These are phyloP conservation scores for Leccinum solheimii DNA, from an alignment of 1,284 basidiomycete genomes.

Conservation along the genomic window DNA sequence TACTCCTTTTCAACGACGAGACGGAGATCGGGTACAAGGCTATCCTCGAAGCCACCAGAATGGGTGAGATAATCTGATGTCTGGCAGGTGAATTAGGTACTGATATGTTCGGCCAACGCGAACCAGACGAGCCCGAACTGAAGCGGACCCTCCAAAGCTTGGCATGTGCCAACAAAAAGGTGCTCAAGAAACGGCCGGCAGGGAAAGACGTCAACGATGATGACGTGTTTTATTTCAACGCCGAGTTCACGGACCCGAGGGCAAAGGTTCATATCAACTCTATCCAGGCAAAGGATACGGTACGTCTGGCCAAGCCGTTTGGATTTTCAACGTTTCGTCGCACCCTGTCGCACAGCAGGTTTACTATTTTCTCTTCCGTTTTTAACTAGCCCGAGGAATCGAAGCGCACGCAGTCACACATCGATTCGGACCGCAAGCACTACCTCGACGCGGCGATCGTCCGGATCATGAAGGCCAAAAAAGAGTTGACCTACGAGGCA, in stretches of 20 bases:
- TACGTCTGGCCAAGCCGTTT: constrained; percentile 5
- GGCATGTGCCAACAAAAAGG: constrained; percentile 87
- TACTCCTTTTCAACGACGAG: constrained; percentile 88
- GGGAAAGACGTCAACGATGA: constrained; percentile 78
- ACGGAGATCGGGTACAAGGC: constrained; percentile 63
- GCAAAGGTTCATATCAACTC: constrained; percentile 92
- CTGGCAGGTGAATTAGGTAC: background rate
- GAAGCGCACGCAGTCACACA: constrained; percentile 77
- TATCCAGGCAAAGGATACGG: constrained; percentile 81
- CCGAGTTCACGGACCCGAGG: constrained; percentile 78
- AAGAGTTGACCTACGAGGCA: constrained; percentile 76
- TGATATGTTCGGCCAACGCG: constrained; percentile 1
- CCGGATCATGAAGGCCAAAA: constrained; percentile 90
- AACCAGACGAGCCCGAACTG: constrained; percentile 71
- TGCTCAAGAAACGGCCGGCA: constrained; percentile 79
- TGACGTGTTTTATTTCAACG: constrained; percentile 80
- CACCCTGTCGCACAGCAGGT: background rate
- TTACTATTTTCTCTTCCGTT: background rate
- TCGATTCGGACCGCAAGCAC: constrained; percentile 85
- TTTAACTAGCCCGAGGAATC: constrained; percentile 77
- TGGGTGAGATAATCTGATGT: constrained; percentile 55
- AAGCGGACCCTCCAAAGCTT: constrained; percentile 88
- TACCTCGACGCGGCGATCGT: constrained; percentile 93
- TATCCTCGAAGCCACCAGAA: constrained; percentile 69
- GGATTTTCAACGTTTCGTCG: background rate